Evolutionary conservation across 441 rosid genomes (phyloP).

Genomic region (Croton laevigatus): DNA sequence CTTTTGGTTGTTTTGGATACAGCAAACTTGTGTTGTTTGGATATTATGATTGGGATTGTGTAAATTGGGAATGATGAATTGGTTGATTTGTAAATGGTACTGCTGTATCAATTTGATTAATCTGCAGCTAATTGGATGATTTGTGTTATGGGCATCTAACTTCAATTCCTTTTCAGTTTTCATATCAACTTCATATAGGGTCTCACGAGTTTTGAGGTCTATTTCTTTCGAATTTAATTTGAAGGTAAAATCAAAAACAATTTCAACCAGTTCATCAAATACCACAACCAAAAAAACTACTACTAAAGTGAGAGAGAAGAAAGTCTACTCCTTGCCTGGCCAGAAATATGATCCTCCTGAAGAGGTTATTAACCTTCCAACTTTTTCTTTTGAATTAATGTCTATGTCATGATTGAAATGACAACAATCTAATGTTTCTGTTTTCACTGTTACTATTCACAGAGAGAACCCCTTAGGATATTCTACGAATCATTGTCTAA

Average conservation of each 20-base stretch:
- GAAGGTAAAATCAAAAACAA: constrained; percentile 47
- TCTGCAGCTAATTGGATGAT: constrained; percentile 19
- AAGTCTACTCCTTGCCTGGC: constrained; percentile 71
- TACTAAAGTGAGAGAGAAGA: constrained; percentile 72
- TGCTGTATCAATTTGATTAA: constrained; percentile 17
- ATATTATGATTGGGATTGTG: constrained; percentile 2
- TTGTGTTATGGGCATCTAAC: constrained; percentile 5
- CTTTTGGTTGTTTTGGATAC: background rate
- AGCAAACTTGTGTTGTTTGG: background rate
- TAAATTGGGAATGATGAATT: constrained; percentile 19
- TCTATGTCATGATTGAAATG: constrained; percentile 8
- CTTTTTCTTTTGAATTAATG: constrained; percentile 3
- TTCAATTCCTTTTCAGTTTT: background rate
- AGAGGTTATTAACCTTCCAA: constrained; percentile 49
- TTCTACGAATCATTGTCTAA: constrained; percentile 82
- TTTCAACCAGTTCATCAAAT: constrained; percentile 46
- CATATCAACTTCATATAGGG: constrained; percentile 11
- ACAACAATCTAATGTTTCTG: constrained; percentile 16
- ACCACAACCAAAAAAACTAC: constrained; percentile 33
- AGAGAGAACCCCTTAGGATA: constrained; percentile 95
- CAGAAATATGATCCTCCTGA: constrained; percentile 87
- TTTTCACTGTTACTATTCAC: constrained; percentile 20
- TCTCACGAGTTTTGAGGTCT: background rate
- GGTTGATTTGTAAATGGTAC: constrained; percentile 20
- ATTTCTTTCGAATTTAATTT: constrained; percentile 18